Evolutionary conservation across 768 basidiomycete genomes (phyloP), one percentile per base, ranked within the genome.

Genomic region (Tubosaeta sp.): DNA sequence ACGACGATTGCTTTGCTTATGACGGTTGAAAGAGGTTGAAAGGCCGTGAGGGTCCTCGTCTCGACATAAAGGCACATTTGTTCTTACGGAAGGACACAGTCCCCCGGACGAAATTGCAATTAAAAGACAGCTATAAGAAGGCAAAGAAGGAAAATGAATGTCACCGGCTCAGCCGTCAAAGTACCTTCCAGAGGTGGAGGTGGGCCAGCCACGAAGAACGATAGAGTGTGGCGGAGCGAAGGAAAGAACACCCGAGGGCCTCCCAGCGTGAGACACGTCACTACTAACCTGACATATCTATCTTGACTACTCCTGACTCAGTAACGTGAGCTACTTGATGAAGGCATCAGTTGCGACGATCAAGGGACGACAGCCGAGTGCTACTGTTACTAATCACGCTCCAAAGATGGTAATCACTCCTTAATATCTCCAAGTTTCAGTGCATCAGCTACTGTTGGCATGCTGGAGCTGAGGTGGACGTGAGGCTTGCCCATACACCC

Each of bases 141-240:
- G 30, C 43, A 51, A 41, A 29, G 18, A 16, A n/a, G 22, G n/a
- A 10, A 29, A 11, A 10, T 6, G 30, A 19, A 24, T 25, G 10
- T 36, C 34, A 39, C 49, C 55, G 59, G 60, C 46, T 59, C 56
- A 57, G 66, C 68, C 55, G 66, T 56, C 35, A 42, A 59, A 58
- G 12, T 30, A 45, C 66, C 68, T 68, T 44, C 46, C 63, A 68
- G 66, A 69, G 66, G 68, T 8, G 46, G 56, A 54, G 49, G 62
- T 60, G 66, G 67, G 70, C 57, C 68, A 60, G 67, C 71, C 67
- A 59, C 68, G 63, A 52, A 60, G 59, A 63, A 59, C 51, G 45
- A 60, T 62, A 52, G 51, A 56, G 58, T 25, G 24, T 22, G 52
- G 54, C 53, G 56, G 57, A 58, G 61, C 30, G 56, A 49, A 52